Conservation (phyloP, 108 stramenopile species). For the Nitzschia sp. region DNA sequence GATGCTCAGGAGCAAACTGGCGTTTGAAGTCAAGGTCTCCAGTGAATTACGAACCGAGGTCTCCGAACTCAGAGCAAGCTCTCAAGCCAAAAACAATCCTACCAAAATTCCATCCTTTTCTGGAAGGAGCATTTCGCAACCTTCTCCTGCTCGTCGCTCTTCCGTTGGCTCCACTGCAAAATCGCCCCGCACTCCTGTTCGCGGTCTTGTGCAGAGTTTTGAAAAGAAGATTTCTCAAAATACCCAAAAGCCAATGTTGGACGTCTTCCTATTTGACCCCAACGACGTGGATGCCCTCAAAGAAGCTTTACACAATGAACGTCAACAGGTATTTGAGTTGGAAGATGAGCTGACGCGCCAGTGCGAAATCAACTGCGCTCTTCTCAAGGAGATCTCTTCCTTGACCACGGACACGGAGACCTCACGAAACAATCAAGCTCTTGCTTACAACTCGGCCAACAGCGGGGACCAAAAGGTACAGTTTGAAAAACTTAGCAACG, state of each 20-base stretch:
- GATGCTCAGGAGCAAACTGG: slow-evolving; percentile 13
- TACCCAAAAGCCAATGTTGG: background rate
- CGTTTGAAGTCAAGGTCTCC: slow-evolving; percentile 14
- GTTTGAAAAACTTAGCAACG: slow-evolving; percentile 11
- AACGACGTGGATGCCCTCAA: slow-evolving; percentile 21
- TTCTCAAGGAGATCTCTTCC: slow-evolving; percentile 27
- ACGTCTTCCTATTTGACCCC: background rate
- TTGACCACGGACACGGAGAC: slow-evolving; percentile 15
- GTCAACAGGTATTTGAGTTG: slow-evolving; percentile 29
- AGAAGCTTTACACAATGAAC: slow-evolving; percentile 21
- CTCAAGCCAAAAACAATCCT: background rate
- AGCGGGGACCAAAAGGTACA: slow-evolving; percentile 10
- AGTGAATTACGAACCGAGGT: slow-evolving; percentile 10
- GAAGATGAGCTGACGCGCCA: slow-evolving; percentile 35
- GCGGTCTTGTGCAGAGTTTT: slow-evolving; percentile 13
- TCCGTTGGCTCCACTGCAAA: background rate
- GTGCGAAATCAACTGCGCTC: slow-evolving; percentile 34
- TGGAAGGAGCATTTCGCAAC: background rate
- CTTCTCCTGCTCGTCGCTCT: background rate
- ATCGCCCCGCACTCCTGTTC: slow-evolving; percentile 10
- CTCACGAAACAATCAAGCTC: background rate
- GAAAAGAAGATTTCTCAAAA: slow-evolving; percentile 4
- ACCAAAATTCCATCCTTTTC: background rate
- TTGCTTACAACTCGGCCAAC: background rate
- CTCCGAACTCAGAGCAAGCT: slow-evolving; percentile 1